Conservation (phyloP, 768 basidiomycete species). For the Termitomyces sp. region DNA sequence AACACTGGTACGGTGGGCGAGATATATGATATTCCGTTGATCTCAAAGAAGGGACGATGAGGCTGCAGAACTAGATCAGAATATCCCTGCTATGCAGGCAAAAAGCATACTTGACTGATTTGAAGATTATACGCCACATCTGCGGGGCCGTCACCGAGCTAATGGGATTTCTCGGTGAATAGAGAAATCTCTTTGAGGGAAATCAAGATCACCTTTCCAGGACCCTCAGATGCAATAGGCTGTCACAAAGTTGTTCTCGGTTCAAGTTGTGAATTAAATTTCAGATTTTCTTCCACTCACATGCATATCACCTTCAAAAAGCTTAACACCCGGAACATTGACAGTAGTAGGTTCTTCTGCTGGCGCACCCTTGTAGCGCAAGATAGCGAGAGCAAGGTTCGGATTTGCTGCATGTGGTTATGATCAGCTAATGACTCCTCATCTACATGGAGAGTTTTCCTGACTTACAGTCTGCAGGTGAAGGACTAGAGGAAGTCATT, state of each 20-base stretch:
- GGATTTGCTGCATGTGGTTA: slow-evolving; percentile 11
- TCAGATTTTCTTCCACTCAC: slow-evolving; percentile 2
- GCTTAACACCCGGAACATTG: slow-evolving; percentile 8
- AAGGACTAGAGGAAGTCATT: background rate
- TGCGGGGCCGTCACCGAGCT: slow-evolving; percentile 16
- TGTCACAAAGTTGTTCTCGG: background rate
- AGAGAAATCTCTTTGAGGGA: too few relatives aligned
- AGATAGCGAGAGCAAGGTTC: slow-evolving; percentile 22
- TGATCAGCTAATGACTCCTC: background rate
- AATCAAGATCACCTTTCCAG: slow-evolving; percentile 7
- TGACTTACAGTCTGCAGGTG: slow-evolving; percentile 15
- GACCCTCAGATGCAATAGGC: slow-evolving; percentile 14
- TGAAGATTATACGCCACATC: slow-evolving; percentile 3
- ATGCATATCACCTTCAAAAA: slow-evolving; percentile 18
- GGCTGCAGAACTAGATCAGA: slow-evolving; percentile 10
- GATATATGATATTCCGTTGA: slow-evolving; percentile 27
- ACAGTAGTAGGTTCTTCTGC: slow-evolving; percentile 19
- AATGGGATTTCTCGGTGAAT: background rate
- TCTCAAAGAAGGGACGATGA: slow-evolving; percentile 24
- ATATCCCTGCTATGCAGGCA: background rate
- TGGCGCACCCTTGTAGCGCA: slow-evolving; percentile 25
- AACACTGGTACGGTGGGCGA: slow-evolving; percentile 42
- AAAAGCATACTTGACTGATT: background rate
- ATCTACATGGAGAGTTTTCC: background rate
- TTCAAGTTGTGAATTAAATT: background rate